These are phyloP conservation scores for Aureobasidium leucospermi DNA, from an alignment of 2,329 filamentous ascomycete genomes.

Conservation along the genomic window DNA sequence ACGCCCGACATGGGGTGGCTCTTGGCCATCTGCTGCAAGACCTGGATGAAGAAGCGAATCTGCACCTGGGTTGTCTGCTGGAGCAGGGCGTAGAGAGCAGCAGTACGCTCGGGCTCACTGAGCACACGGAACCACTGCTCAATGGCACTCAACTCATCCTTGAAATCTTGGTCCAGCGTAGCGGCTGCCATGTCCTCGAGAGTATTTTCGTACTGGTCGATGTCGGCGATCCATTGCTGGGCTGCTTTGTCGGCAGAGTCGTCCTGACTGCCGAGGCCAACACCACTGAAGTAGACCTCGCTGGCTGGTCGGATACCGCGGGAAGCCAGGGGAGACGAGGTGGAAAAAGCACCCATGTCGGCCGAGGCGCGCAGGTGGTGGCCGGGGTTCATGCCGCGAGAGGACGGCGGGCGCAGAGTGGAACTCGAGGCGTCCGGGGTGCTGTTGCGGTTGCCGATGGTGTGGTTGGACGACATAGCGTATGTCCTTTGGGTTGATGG, in stretches of 20 bases:
- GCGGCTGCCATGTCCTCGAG: slow-evolving; percentile 98
- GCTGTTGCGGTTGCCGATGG: slow-evolving; percentile 77
- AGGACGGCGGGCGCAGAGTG: slow-evolving; percentile 73
- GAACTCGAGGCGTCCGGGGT: slow-evolving; percentile 84
- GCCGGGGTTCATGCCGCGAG: slow-evolving; percentile 67
- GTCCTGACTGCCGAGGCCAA: slow-evolving; percentile 62
- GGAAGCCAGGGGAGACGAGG: slow-evolving; percentile 58
- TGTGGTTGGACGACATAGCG: slow-evolving; percentile 35
- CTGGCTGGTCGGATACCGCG: slow-evolving; percentile 86
- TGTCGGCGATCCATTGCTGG: slow-evolving; percentile 98
- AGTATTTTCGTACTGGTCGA: slow-evolving; percentile 98
- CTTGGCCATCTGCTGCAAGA: slow-evolving; percentile 98
- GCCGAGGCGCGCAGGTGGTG: slow-evolving; percentile 90
- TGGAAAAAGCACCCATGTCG: slow-evolving; percentile 78
- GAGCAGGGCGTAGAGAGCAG: slow-evolving; percentile 86
- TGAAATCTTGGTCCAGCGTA: slow-evolving; percentile 98
- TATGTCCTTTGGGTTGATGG: neutral
- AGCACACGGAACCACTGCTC: slow-evolving; percentile 99
- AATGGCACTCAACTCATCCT: slow-evolving; percentile 96
- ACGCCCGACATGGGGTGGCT: slow-evolving; percentile 96
- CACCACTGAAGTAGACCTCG: slow-evolving; percentile 80
- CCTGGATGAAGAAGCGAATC: slow-evolving; percentile 98
- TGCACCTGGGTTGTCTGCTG: slow-evolving; percentile 99
- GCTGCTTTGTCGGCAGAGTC: slow-evolving; percentile 89
- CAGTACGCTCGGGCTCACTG: slow-evolving; percentile 92